Conservation (phyloP, 2,329 filamentous ascomycete genomes). For the Phaeosphaeria sp. region DNA sequence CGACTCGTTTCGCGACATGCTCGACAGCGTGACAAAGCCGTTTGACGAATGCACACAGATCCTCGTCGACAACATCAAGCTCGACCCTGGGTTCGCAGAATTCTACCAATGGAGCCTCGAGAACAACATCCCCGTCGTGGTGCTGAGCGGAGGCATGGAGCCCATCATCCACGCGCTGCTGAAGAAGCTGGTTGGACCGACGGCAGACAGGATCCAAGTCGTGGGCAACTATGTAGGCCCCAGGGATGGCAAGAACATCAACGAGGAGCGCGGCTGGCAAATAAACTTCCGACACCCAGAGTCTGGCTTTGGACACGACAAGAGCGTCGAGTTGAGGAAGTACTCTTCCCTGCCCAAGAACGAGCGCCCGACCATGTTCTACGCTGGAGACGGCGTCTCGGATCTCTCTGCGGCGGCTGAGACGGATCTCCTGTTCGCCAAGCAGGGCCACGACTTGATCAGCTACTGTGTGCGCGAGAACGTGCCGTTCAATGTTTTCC, state of each 20-base stretch:
- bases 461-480: conserved; percentile 83
- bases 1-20: conserved; percentile 88
- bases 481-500: conserved; percentile 86
- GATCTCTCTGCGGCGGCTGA: conserved; percentile 76
- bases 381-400: conserved; percentile 69
- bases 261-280: conserved; percentile 83
- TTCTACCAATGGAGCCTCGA: conserved; percentile 84
- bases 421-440: conserved; percentile 92
- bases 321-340: conserved; percentile 87
- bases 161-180: conserved; percentile 88
- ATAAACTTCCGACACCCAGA: conserved; percentile 85
- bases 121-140: conserved; percentile 89
- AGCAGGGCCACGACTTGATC: conserved; percentile 88
- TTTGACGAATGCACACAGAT: conserved; percentile 82
- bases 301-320: conserved; percentile 94
- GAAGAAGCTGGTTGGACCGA: conserved; percentile 79
- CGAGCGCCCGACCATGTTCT: conserved; percentile 83
- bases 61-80: conserved; percentile 80
- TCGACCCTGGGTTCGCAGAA: conserved; percentile 86
- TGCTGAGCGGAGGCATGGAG: conserved; percentile 90
- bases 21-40: conserved; percentile 82
- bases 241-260: conserved; percentile 76
- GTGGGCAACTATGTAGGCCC: conserved; percentile 82
- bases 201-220: conserved; percentile 81
- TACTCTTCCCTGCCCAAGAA: conserved; percentile 75